These are phyloP conservation scores for Magnolia kwangsiensis DNA, from an alignment of 164 flowering plant species.

Conservation along the genomic window DNA sequence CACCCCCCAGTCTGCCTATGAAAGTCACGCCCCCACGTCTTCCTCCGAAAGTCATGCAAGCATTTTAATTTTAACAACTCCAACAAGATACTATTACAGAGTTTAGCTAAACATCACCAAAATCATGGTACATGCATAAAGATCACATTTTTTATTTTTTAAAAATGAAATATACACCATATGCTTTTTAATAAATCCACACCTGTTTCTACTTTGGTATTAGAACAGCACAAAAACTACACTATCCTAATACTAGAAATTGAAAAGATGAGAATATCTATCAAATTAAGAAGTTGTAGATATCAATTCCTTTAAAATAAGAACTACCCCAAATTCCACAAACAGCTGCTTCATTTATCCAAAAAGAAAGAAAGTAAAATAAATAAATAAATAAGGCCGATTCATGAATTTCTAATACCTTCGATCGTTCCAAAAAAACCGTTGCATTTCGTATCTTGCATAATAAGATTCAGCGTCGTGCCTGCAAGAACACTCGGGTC, in stretches of 20 bases:
- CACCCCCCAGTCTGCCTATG: too few relatives aligned
- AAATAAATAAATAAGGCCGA: not conserved
- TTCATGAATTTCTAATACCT: conserved; percentile 38
- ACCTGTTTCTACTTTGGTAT: too few relatives aligned
- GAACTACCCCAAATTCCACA: not conserved
- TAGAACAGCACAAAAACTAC: too few relatives aligned
- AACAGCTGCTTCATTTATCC: not conserved
- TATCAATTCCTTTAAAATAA: not conserved
- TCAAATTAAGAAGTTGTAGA: too few relatives aligned
- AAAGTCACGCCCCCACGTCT: too few relatives aligned
- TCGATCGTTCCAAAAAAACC: conserved; percentile 70
- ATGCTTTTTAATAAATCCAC: too few relatives aligned
- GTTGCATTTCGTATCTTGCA: conserved; percentile 66
- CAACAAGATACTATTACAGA: too few relatives aligned
- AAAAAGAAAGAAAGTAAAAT: too few relatives aligned
- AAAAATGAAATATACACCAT: too few relatives aligned
- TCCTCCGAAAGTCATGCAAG: too few relatives aligned
- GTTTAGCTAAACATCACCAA: not conserved
- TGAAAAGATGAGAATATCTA: not conserved
- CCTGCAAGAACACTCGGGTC: conserved; percentile 49
- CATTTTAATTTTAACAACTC: too few relatives aligned
- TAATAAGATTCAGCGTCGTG: conserved; percentile 36
- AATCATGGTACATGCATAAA: not conserved
- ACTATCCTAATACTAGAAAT: not conserved
- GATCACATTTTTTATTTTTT: too few relatives aligned